Evolutionary conservation across 176 grass and related monocot genomes (phyloP), one percentile per base, ranked within the genome.

Genomic region (Cenchrus purpureus): DNA sequence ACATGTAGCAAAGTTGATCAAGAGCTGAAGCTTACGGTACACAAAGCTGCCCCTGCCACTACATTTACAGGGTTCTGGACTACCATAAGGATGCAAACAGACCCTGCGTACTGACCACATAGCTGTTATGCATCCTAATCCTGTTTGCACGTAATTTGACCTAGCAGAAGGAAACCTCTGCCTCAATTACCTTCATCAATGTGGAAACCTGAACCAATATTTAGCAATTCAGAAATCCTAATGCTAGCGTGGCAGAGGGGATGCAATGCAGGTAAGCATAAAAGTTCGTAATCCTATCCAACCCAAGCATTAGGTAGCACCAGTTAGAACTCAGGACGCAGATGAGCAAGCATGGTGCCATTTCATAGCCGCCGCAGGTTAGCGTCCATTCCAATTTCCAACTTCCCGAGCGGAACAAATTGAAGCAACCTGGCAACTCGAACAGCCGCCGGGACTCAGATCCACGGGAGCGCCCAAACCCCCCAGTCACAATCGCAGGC

Each of bases 361-460:
- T 77, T 20, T 10, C 17, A 44, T 15, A 25, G 64, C 20, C 6
- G 40, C 4, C 44, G 9, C 43, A 63, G 0, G 8, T 28, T 57
- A 52, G 25, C 55, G 19, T 50, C 65, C 19, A 52, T 79, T 79
- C 59, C n/a, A 29, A 12, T 43, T 17, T n/a, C 54, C n/a, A 29
- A 12, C 51, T 17, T n/a, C 54, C 10, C n/a, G 66, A 43, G 20
- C 64, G 13, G 12, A 81, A 6, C 0, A 10, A 10, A 81, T 81
- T 12, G 65, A 51, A 29, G 50, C 12, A 73, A 81, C n/a, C 69
- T 55, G 52, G 32, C 6, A 55, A 28, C 12, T 40, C 13, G 7
- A 73, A 68, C 25, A 42, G 28, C 48, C 52, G 14, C 63, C 29
- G 17, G 9, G 14, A 37, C 28, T 66, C 64, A 88, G 67, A 84